These are phyloP conservation scores for Crassisporium funariophilum DNA, from an alignment of 768 basidiomycete species.

Conservation along the genomic window DNA sequence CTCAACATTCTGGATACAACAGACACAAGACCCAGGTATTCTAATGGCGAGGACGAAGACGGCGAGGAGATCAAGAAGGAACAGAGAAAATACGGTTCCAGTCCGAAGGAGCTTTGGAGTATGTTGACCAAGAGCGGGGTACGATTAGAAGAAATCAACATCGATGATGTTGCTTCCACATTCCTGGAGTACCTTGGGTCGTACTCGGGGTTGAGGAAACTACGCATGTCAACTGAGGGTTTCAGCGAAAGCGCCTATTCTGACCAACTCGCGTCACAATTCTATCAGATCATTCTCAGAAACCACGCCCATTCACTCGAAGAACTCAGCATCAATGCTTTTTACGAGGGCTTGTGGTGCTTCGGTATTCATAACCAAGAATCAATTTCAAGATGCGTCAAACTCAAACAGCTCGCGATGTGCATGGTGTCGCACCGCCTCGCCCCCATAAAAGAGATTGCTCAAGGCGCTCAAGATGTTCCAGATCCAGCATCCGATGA, in stretches of 20 bases:
- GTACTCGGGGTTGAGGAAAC: conserved; percentile 6
- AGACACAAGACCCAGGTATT: background rate
- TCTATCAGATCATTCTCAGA: background rate
- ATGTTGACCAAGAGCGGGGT: background rate
- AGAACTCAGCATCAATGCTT: background rate
- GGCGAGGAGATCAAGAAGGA: background rate
- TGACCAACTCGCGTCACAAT: background rate
- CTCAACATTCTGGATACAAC: conserved; percentile 5
- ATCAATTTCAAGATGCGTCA: background rate
- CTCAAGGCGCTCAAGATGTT: conserved; percentile 2
- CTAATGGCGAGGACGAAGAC: background rate
- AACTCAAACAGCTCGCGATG: too few species aligned
- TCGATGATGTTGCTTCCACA: background rate
- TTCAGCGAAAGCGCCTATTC: background rate
- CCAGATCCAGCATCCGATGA: background rate
- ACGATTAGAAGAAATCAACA: background rate
- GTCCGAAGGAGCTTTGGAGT: conserved; percentile 5
- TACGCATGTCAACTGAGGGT: background rate
- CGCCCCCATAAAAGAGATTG: too few species aligned
- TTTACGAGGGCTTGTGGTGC: conserved; percentile 5
- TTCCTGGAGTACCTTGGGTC: conserved; percentile 6
- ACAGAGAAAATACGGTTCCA: conserved; percentile 6
- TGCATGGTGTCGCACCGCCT: too few species aligned
- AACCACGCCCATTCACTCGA: background rate
- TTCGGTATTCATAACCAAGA: conserved; percentile 2